Percentiles rank a stretch among this genome's conserved stretches.
Conservation (phyloP, 163 green algal genomes). For the Scenedesmus sp. region DNA sequence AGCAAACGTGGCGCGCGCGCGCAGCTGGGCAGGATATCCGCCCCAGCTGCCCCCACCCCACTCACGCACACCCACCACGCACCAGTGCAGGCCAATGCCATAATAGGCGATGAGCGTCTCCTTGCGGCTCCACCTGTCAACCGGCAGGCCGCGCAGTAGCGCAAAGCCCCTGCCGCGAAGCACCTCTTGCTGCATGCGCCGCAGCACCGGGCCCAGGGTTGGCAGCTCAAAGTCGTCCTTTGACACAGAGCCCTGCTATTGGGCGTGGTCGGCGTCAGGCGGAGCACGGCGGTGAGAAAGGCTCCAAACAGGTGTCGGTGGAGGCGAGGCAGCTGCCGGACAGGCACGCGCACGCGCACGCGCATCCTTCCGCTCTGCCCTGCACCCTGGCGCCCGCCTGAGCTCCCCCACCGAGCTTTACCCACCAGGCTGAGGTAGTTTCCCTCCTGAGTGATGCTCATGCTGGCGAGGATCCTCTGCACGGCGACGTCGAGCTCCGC, state of each 20-base stretch:
- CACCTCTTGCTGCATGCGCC: conserved; percentile 50
- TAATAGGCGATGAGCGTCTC: conserved; percentile 55
- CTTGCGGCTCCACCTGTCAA: conserved; percentile 32
- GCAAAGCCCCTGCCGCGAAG: conserved; percentile 61
- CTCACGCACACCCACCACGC: neutral
- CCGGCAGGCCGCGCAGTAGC: conserved; percentile 52
- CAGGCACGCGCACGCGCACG: too few relatives aligned
- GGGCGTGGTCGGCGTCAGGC: neutral
- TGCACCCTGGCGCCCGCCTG: too few relatives aligned
- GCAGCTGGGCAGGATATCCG: too few relatives aligned
- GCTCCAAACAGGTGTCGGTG: too few relatives aligned
- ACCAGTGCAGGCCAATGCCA: conserved; percentile 64
- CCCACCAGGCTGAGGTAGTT: conserved; percentile 42
- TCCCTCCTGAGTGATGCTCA: conserved; percentile 30
- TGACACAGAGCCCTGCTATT: conserved; percentile 12
- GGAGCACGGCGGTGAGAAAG: too few relatives aligned
- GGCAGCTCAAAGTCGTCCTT: conserved; percentile 55
- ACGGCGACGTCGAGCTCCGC: conserved; percentile 45
- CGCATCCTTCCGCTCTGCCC: too few relatives aligned
- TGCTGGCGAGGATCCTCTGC: conserved; percentile 8
- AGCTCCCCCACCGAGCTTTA: too few relatives aligned
- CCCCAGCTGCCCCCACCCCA: too few relatives aligned
- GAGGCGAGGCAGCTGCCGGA: too few relatives aligned
- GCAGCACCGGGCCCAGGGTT: conserved; percentile 54
- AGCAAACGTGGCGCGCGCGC: too few relatives aligned